These are phyloP conservation scores for Leccinum aurantiacum DNA, from an alignment of 768 basidiomycete species.

Conservation along the genomic window DNA sequence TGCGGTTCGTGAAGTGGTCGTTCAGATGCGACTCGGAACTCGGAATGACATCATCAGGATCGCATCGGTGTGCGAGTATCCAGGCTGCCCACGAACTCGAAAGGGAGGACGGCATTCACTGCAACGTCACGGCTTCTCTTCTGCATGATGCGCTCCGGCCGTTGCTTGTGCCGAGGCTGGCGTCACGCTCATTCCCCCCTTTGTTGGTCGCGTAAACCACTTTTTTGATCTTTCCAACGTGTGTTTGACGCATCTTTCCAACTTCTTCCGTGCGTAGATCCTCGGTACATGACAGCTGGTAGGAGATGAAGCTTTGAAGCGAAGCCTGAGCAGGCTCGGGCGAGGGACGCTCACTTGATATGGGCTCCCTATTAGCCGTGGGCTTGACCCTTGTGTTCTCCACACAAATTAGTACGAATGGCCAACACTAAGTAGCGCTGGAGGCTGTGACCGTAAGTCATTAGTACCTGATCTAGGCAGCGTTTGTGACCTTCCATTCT, in stretches of 20 bases:
- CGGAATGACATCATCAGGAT: slow-evolving; percentile 78
- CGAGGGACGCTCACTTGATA: too few species aligned
- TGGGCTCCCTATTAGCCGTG: too few species aligned
- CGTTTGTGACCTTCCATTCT: neutral
- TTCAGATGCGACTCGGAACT: slow-evolving; percentile 34
- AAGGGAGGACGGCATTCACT: slow-evolving; percentile 90
- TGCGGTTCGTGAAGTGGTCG: slow-evolving; percentile 11
- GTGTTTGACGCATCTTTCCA: slow-evolving; percentile 2
- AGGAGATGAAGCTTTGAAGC: too few species aligned
- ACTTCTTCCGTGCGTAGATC: slow-evolving; percentile 52
- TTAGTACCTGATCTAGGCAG: too few species aligned
- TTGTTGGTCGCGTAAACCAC: slow-evolving; percentile 87
- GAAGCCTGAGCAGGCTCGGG: too few species aligned
- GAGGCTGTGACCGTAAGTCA: too few species aligned
- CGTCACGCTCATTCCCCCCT: slow-evolving; percentile 98
- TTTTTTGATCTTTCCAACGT: slow-evolving; percentile 11
- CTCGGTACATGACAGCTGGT: slow-evolving; percentile 44
- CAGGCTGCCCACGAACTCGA: slow-evolving; percentile 97
- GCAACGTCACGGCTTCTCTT: slow-evolving; percentile 97
- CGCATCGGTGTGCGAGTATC: slow-evolving; percentile 99
- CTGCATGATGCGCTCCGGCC: slow-evolving; percentile 91
- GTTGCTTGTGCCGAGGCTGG: slow-evolving; percentile 98
- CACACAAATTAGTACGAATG: too few species aligned
- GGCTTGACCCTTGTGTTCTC: too few species aligned
- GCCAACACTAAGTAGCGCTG: too few species aligned